These are phyloP conservation scores for Oryza glaberrima DNA, from an alignment of 176 grass and related monocot genomes.

Conservation along the genomic window DNA sequence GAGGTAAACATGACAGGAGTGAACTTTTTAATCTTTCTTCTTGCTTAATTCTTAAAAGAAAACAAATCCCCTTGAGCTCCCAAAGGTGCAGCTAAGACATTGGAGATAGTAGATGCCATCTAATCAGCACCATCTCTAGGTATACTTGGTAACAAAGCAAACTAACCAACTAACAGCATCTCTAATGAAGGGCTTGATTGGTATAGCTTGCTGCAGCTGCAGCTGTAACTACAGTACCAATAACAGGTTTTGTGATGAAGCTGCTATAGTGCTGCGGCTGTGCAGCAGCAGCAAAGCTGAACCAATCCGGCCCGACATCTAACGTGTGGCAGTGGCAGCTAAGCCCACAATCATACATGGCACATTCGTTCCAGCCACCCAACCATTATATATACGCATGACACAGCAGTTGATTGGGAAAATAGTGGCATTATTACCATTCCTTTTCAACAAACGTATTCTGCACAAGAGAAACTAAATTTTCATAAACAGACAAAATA, in stretches of 20 bases:
- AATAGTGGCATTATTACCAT: not conserved
- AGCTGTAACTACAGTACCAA: too few species aligned
- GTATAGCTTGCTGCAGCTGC: too few species aligned
- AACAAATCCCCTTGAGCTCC: not conserved
- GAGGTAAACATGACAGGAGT: not conserved
- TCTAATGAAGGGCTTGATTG: not conserved
- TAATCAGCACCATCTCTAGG: not conserved
- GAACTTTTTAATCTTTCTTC: not conserved
- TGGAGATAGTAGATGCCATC: not conserved
- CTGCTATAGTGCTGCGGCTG: too few species aligned
- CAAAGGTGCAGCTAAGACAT: not conserved
- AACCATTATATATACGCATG: not conserved
- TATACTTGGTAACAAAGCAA: not conserved
- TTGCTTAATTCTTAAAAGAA: not conserved
- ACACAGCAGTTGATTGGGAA: not conserved
- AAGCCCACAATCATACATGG: not conserved
- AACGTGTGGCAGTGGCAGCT: not conserved
- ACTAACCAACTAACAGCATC: not conserved
- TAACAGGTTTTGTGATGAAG: too few species aligned
- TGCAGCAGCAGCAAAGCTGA: too few species aligned
- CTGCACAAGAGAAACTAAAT: not conserved
- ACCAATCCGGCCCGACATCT: not conserved
- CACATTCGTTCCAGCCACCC: not conserved
- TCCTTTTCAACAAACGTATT: constrained; percentile 4
- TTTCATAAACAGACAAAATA: constrained; percentile 5